Percentiles rank a stretch among this genome's conserved stretches.
These are phyloP conservation scores for Plasmodium gaboni DNA, from an alignment of 169 alveolate genomes.

Conservation along the genomic window DNA sequence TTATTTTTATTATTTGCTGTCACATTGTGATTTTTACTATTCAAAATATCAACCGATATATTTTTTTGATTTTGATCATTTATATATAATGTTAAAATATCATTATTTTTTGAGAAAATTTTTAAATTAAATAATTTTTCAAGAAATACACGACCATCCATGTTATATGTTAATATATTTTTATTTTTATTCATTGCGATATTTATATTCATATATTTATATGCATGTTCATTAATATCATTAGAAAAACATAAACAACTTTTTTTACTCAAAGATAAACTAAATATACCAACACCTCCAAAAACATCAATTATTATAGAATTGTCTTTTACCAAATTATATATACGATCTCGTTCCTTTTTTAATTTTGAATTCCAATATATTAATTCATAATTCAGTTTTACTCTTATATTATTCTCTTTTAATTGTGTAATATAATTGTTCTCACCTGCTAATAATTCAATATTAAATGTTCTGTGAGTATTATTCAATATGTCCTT, in stretches of 20 bases:
- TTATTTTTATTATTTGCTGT: conserved; percentile 14
- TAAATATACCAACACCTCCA: conserved; percentile 93
- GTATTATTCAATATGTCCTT: conserved; percentile 86
- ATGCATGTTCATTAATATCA: conserved; percentile 89
- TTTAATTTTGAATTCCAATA: conserved; percentile 91
- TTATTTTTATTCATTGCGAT: conserved; percentile 85
- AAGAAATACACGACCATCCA: conserved; percentile 89
- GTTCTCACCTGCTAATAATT: conserved; percentile 91
- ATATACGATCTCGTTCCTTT: conserved; percentile 77
- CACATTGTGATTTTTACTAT: not conserved
- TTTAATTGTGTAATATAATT: conserved; percentile 85
- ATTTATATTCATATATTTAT: conserved; percentile 87
- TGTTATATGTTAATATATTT: conserved; percentile 80
- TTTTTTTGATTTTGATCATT: conserved; percentile 37
- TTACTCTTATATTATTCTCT: conserved; percentile 82
- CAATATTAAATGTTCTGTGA: conserved; percentile 91
- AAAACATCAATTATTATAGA: conserved; percentile 87
- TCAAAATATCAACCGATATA: conserved; percentile 26
- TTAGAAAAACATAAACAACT: conserved; percentile 91
- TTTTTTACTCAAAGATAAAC: conserved; percentile 89
- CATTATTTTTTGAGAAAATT: conserved; percentile 9
- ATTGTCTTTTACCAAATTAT: conserved; percentile 18
- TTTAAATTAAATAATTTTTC: conserved; percentile 19
- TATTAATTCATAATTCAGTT: conserved; percentile 84
- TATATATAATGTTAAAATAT: conserved; percentile 5